Base-by-base conservation (phyloP, 768 basidiomycete genomes). In the Favolaschia claudopus region DNA sequence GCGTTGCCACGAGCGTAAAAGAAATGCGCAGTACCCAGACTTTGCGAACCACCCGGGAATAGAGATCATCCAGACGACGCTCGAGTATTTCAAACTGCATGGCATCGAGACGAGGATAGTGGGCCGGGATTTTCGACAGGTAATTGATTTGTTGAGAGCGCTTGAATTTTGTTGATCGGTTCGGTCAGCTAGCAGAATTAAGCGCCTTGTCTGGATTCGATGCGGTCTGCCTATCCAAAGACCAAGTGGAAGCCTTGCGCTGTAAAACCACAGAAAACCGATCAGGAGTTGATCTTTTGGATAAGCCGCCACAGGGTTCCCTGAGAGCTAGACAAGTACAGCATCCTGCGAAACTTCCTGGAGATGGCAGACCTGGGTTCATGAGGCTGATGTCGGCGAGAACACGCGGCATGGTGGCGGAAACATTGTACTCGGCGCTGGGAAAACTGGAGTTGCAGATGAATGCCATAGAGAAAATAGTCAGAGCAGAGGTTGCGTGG, bases 41-140 rank as follows among this genome's bases (percentile, higher is more conserved):
- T 59, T 75, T 33, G 65, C 37, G 17, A 54, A 44, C 28, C 80
- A 81, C 54, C 80, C 78, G 2, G 85, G 82, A 19, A 74, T 84
- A 20, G 74, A 82, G 55, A 66, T 73, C 10, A 80, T 87, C 28
- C 80, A 80, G 53, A 70, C 80, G 0, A 82, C 77, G 20, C 66
- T 76, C 13, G 72, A 70, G 19, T 85, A 80, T 65, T 77, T 86
- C 66, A 74, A 67, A 34, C 64, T 67, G 24, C 75, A 80, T 49
- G 62, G 72, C 5, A 63, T 83, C 64, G 71, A 73, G 62, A 76
- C 79, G 1, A 77, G 74, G 38, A 50, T 83, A 34, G 70, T 83
- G 52, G 78, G 78, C 20, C 72, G 73, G 13, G 73, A 79, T 34
- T 76, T 83, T 48, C 76, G 81, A 45, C 66, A 71, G 69, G 84